Base-by-base conservation (phyloP, 2,329 filamentous ascomycete genomes). In the Fusarium sp. region DNA sequence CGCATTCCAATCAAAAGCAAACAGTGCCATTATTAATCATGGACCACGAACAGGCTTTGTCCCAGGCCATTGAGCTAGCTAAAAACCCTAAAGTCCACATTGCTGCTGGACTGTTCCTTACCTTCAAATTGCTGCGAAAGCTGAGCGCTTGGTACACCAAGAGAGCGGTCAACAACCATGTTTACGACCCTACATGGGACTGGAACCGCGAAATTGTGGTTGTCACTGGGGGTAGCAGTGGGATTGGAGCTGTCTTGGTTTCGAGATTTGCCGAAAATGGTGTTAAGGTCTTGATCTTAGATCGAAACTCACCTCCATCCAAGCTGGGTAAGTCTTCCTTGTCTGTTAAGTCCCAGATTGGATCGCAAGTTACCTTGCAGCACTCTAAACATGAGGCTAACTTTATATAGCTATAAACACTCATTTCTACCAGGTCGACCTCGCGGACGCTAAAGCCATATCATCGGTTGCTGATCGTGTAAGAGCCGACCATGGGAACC, bases 401-500 rank as follows among this genome's bases (percentile, higher is more conserved):
- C 32, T 10, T 47, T 30, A 6, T 19, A 6, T 39, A 54, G 51
- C 14, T 19, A 6, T 14, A 14, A 39, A 54, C 7, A 39, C 30
- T 7, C 28, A 30, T 35, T 54, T 54, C 41, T 54, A 54, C n/a
- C 4, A 54, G 14, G 11, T 17, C 22, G 32, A 54, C 41, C 51
- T 54, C 32, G 11, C 41, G 30, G 51, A 47, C 20, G 28, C 51
- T 10, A 17, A 30, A n/a, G 13, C 7, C 24, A 47, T 54, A 47
- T 22, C 14, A 7, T 46, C 41, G 1, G 22, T 54, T 28, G 10
- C 32, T 10, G 41, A 46, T n/a, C 14, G 24, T 19, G 47, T 47
- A 15, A 14, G 41, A 46, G 10, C 24, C 1, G 41, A 30, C 3
- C 41, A 54, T 44, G 51, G 51, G 6, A 22, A 39, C 14, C 24